These are phyloP conservation scores for Myrmaecium sp. DNA, from an alignment of 2,329 filamentous ascomycete genomes.

Conservation along the genomic window DNA sequence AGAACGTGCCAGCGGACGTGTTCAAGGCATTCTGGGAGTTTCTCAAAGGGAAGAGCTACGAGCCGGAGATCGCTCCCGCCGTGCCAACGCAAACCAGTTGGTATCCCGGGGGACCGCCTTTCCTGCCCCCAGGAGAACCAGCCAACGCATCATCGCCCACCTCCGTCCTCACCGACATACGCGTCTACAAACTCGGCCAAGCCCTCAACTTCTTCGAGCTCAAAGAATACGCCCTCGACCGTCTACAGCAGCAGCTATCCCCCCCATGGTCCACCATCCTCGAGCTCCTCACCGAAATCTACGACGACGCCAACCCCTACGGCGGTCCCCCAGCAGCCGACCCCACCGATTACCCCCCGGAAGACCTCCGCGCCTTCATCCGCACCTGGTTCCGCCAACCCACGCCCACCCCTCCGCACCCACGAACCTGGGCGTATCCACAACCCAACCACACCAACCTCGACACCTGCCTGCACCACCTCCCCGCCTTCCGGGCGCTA, in stretches of 20 bases:
- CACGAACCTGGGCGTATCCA: too few species aligned
- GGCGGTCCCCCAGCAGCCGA: too few species aligned
- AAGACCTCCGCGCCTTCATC: too few species aligned
- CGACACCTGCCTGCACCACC: too few species aligned
- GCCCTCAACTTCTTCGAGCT: slow-evolving; percentile 21
- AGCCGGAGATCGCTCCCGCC: background rate
- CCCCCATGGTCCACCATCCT: slow-evolving; percentile 20
- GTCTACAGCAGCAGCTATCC: slow-evolving; percentile 14
- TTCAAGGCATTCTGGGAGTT: slow-evolving; percentile 1
- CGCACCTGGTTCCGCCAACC: too few species aligned
- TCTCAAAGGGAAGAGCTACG: background rate
- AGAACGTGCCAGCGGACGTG: slow-evolving; percentile 4
- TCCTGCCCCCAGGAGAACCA: slow-evolving; percentile 4
- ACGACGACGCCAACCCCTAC: too few species aligned
- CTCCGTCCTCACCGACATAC: slow-evolving; percentile 10
- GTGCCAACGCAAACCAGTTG: slow-evolving; percentile 1
- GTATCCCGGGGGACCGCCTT: too few species aligned
- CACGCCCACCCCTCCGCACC: too few species aligned
- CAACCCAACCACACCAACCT: too few species aligned
- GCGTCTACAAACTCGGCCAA: slow-evolving; percentile 16
- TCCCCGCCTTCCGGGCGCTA: too few species aligned
- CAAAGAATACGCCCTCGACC: slow-evolving; percentile 14
- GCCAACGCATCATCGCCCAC: slow-evolving; percentile 12
- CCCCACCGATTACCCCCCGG: too few species aligned
- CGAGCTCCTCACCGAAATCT: slow-evolving; percentile 16